phyloP scores from a whole-genome alignment of 1,284 basidiomycete genomes.

The Cerioporus squamosus region DNA sequence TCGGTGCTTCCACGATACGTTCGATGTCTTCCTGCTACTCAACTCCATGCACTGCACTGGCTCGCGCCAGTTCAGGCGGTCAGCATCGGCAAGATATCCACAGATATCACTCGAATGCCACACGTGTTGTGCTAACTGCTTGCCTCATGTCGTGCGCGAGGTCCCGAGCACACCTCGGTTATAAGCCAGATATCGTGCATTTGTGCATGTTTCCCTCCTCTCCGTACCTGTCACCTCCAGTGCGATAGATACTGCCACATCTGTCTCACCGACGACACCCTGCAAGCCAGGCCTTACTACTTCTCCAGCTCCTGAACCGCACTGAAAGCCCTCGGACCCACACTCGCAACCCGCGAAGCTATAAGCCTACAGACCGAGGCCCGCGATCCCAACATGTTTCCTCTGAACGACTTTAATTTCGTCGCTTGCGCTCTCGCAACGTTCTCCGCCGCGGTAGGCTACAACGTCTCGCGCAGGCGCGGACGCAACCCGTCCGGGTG shows the following conservation, averaged over 20 bases:
- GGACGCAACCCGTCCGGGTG: constrained; percentile 6
- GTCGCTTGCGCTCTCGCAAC: constrained; percentile 35
- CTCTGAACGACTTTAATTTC: constrained; percentile 35
- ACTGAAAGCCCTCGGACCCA: neutral
- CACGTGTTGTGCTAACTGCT: constrained; percentile 26
- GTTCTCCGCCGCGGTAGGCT: constrained; percentile 35
- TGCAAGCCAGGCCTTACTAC: neutral
- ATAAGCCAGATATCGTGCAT: constrained; percentile 9
- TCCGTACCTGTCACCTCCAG: constrained; percentile 9
- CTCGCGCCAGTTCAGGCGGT: neutral
- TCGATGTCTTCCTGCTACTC: too few relatives aligned
- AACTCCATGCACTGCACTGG: too few relatives aligned
- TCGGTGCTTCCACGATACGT: neutral
- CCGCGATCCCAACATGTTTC: constrained; percentile 27
- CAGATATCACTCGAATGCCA: constrained; percentile 4
- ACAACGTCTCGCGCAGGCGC: constrained; percentile 28
- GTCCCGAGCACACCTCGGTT: constrained; percentile 8
- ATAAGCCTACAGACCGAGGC: neutral
- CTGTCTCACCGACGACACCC: too few relatives aligned
- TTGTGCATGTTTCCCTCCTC: constrained; percentile 11
- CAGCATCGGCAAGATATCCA: neutral
- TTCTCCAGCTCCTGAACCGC: too few relatives aligned
- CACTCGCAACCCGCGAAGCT: neutral
- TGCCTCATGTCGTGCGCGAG: constrained; percentile 25
- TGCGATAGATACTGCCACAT: constrained; percentile 4